A percentile compares a stretch with the other conserved stretches of the same genome.
Conservation (phyloP, 106 monocot genomes). For the Dioscorea zingiberensis region DNA sequence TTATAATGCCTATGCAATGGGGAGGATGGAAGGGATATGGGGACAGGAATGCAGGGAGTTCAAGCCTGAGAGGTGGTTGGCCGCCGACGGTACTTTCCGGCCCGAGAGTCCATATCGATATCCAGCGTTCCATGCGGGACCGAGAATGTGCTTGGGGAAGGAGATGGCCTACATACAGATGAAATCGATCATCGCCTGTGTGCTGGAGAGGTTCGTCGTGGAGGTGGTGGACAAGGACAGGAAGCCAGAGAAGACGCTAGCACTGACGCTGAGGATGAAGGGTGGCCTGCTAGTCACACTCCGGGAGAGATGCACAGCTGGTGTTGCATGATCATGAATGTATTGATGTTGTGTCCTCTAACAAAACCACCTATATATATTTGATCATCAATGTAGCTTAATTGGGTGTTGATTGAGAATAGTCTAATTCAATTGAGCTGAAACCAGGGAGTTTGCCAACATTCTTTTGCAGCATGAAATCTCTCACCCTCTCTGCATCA, state of each 20-base stretch:
- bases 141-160: slow-evolving; percentile 15
- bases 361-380: too few relatives aligned
- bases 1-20: slow-evolving; percentile 5
- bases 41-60: slow-evolving; percentile 9
- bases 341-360: too few relatives aligned
- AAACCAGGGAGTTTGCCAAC: slow-evolving; percentile 42
- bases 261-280: slow-evolving; percentile 14
- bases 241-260: background rate
- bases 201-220: slow-evolving; percentile 2
- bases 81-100: background rate
- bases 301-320: background rate
- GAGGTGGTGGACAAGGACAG: background rate
- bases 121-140: slow-evolving; percentile 10
- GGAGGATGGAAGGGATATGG: slow-evolving; percentile 1
- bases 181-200: slow-evolving; percentile 9
- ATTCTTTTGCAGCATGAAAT: slow-evolving; percentile 43
- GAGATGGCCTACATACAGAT: slow-evolving; percentile 20
- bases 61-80: slow-evolving; percentile 9
- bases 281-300: slow-evolving; percentile 5
- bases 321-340: too few relatives aligned
- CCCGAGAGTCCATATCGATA: slow-evolving; percentile 9
- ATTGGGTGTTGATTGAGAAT: too few relatives aligned
- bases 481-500: slow-evolving; percentile 50
- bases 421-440: slow-evolving; percentile 27
- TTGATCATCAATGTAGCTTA: too few relatives aligned